Conservation (phyloP, 305 asterid genomes). For the Plantago rigida region DNA sequence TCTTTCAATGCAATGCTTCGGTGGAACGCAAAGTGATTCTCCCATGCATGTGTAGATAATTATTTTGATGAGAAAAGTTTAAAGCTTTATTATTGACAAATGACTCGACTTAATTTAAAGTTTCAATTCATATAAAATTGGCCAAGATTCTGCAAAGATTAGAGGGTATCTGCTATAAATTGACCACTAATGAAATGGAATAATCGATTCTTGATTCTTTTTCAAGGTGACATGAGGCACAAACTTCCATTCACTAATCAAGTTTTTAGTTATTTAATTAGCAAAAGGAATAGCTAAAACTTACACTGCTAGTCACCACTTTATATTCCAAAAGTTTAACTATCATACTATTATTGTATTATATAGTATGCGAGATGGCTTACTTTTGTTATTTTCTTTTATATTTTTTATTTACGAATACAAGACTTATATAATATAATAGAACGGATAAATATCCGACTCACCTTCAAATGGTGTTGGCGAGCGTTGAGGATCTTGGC, state of each 20-base stretch:
- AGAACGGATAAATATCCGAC: neutral
- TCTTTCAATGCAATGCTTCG: neutral
- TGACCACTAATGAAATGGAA: constrained; percentile 2
- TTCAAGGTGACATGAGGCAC: neutral
- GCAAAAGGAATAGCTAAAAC: too few species aligned
- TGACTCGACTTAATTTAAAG: neutral
- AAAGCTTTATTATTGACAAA: neutral
- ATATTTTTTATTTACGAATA: too few species aligned
- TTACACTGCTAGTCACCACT: too few species aligned
- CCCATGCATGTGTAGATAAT: neutral
- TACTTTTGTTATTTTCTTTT: too few species aligned
- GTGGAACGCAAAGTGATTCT: neutral
- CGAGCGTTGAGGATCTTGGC: constrained; percentile 66
- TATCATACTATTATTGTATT: too few species aligned
- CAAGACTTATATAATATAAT: too few species aligned
- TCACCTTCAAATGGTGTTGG: constrained; percentile 49
- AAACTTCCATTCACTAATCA: neutral
- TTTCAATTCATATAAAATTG: neutral
- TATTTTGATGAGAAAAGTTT: neutral
- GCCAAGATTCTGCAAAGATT: constrained; percentile 16
- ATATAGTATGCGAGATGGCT: too few species aligned
- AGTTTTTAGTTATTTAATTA: too few species aligned
- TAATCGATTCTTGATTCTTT: constrained; percentile 18
- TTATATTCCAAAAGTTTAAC: too few species aligned
- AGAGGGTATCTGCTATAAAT: neutral